A percentile compares a stretch with the other conserved stretches of the same genome.
Evolutionary conservation across 345 rosid species (phyloP).

Genomic region (Clarkia xantiana): DNA sequence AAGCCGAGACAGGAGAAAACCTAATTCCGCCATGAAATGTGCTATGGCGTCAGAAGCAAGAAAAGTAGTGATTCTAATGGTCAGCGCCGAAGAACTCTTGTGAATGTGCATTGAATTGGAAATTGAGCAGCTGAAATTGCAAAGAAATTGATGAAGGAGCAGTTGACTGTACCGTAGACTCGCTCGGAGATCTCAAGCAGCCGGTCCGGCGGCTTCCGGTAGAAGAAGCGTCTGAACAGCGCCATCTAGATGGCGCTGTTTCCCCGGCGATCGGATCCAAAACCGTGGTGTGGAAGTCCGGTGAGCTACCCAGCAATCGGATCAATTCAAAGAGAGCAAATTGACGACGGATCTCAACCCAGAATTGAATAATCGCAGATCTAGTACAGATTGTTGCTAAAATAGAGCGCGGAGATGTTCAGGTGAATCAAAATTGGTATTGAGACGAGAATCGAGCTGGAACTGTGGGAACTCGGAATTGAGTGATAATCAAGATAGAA

Average conservation of each 20-base stretch:
- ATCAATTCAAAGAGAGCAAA: background rate
- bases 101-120: too few species aligned
- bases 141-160: too few species aligned
- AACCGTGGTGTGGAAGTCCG: constrained; percentile 13
- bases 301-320: background rate
- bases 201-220: constrained; percentile 99
- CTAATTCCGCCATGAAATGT: too few species aligned
- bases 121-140: too few species aligned
- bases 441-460: background rate
- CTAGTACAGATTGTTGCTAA: constrained; percentile 3
- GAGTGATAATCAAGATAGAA: constrained; percentile 4
- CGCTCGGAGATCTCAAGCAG: constrained; percentile 99
- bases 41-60: too few species aligned
- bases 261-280: constrained; percentile 74
- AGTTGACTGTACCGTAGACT: constrained; percentile 51
- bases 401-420: background rate
- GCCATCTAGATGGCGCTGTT: constrained; percentile 99
- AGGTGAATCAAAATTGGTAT: too few species aligned
- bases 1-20: too few species aligned
- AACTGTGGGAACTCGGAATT: background rate
- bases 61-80: too few species aligned
- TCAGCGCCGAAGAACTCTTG: too few species aligned
- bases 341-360: constrained; percentile 1
- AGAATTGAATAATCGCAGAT: background rate
- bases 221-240: constrained; percentile 99